phyloP scores from a whole-genome alignment of 1,284 basidiomycete species.

The Vanrija pseudolonga region DNA sequence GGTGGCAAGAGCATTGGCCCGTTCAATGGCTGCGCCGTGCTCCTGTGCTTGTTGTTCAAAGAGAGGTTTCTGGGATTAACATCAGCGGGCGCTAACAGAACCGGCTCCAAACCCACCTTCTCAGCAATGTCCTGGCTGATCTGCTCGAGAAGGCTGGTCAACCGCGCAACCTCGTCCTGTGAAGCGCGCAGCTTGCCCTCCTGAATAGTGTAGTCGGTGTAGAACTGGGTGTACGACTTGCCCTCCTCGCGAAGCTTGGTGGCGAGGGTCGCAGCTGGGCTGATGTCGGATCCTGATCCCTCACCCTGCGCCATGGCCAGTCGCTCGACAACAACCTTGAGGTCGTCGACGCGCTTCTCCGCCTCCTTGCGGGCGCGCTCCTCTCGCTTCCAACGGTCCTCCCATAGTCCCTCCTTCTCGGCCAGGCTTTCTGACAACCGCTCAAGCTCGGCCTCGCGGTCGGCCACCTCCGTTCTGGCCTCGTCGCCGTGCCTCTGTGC shows the following conservation, averaged over 20 bases:
- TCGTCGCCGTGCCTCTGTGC: slow-evolving; percentile 41
- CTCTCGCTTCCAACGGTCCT: slow-evolving; percentile 49
- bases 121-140: slow-evolving; percentile 71
- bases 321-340: slow-evolving; percentile 47
- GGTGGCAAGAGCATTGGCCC: slow-evolving; percentile 71
- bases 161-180: slow-evolving; percentile 71
- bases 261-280: slow-evolving; percentile 80
- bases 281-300: slow-evolving; percentile 49
- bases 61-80: slow-evolving; percentile 85
- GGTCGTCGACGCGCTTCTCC: slow-evolving; percentile 48
- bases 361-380: slow-evolving; percentile 44
- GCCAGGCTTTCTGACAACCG: slow-evolving; percentile 38
- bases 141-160: slow-evolving; percentile 63
- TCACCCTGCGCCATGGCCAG: slow-evolving; percentile 35
- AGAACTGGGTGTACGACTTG: slow-evolving; percentile 59
- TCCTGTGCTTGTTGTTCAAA: slow-evolving; percentile 80
- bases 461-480: slow-evolving; percentile 36
- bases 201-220: slow-evolving; percentile 78
- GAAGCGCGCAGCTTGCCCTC: slow-evolving; percentile 77
- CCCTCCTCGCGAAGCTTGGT: slow-evolving; percentile 60
- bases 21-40: slow-evolving; percentile 71
- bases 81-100: too few species aligned
- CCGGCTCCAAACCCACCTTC: slow-evolving; percentile 57
- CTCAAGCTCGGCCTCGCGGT: slow-evolving; percentile 46
- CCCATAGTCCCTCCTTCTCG: slow-evolving; percentile 46